phyloP scores from a whole-genome alignment of 176 grass and related monocot genomes.

The bread wheat (Triticum aestivum) region DNA sequence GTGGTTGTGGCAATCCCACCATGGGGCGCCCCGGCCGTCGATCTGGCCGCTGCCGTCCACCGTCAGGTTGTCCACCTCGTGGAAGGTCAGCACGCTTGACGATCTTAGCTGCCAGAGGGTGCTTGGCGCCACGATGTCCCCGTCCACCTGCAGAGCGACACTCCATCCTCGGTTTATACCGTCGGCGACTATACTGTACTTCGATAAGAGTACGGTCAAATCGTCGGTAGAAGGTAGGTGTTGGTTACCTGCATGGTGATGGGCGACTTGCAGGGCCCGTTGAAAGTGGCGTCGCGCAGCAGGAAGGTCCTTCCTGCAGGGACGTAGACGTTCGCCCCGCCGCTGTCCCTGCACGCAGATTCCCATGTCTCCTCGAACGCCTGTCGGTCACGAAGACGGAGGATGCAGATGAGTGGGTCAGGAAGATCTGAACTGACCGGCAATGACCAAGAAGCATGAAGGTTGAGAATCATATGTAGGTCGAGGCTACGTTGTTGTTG shows the following conservation, averaged over 20 bases:
- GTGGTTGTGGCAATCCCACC: conserved; percentile 55
- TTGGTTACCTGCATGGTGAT: conserved; percentile 45
- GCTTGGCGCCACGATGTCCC: conserved; percentile 53
- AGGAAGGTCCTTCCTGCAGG: conserved; percentile 47
- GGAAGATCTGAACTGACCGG: not conserved
- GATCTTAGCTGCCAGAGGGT: conserved; percentile 34
- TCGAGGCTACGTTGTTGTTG: not conserved
- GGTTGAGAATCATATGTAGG: not conserved
- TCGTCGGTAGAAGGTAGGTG: not conserved
- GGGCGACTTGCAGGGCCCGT: conserved; percentile 46
- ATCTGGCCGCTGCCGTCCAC: conserved; percentile 51
- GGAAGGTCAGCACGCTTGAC: conserved; percentile 47
- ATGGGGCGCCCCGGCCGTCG: conserved; percentile 57
- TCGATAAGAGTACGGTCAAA: no score
- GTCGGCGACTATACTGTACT: not conserved
- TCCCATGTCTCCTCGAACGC: conserved; percentile 56
- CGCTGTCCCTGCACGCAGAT: conserved; percentile 28
- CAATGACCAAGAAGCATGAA: not conserved
- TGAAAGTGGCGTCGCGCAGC: conserved; percentile 25
- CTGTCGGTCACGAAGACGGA: not conserved
- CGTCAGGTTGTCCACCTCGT: conserved; percentile 27
- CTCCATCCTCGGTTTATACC: not conserved
- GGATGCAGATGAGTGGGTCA: not conserved
- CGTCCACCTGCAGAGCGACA: conserved; percentile 44
- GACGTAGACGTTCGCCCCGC: conserved; percentile 18